phyloP scores from a whole-genome alignment of 768 basidiomycete genomes.

The Rhodotorula graminis region DNA sequence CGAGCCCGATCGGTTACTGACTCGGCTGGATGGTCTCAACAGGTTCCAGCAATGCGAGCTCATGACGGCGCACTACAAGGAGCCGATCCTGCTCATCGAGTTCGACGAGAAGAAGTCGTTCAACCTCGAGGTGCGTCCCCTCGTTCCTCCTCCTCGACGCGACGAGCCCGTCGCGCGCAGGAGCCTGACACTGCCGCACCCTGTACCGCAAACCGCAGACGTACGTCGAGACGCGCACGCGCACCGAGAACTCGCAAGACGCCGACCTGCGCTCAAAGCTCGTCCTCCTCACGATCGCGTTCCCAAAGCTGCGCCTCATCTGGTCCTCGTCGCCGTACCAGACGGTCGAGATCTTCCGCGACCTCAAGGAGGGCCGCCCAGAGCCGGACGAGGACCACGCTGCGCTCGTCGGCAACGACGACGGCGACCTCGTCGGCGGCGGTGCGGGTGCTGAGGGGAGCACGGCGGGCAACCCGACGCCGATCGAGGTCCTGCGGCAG shows the following conservation, averaged over 20 bases:
- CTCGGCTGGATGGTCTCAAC: background rate
- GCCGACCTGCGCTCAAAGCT: constrained; percentile 77
- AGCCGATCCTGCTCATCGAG: constrained; percentile 86
- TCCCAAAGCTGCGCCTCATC: constrained; percentile 86
- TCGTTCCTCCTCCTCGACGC: too few relatives aligned
- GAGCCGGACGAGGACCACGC: constrained; percentile 79
- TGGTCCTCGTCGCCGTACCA: constrained; percentile 96
- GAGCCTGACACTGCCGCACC: background rate
- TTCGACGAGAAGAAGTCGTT: constrained; percentile 97
- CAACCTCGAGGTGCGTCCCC: constrained; percentile 70
- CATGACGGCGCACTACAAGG: constrained; percentile 94
- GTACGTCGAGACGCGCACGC: constrained; percentile 29
- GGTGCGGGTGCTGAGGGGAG: constrained; percentile 51
- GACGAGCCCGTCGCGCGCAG: background rate
- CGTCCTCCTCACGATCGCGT: constrained; percentile 78
- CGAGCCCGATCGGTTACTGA: background rate
- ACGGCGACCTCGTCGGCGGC: constrained; percentile 52
- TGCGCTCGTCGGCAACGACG: constrained; percentile 72
- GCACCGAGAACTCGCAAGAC: constrained; percentile 39
- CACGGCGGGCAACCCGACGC: constrained; percentile 60
- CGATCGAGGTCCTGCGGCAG: constrained; percentile 74
- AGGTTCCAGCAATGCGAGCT: constrained; percentile 96
- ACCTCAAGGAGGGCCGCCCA: constrained; percentile 70
- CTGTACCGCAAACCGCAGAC: too few relatives aligned
- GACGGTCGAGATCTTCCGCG: constrained; percentile 84